Percentiles rank a stretch among this genome's conserved stretches.
phyloP scores from a whole-genome alignment of 2,329 filamentous ascomycete genomes.

The Stenocarpella maydis region DNA sequence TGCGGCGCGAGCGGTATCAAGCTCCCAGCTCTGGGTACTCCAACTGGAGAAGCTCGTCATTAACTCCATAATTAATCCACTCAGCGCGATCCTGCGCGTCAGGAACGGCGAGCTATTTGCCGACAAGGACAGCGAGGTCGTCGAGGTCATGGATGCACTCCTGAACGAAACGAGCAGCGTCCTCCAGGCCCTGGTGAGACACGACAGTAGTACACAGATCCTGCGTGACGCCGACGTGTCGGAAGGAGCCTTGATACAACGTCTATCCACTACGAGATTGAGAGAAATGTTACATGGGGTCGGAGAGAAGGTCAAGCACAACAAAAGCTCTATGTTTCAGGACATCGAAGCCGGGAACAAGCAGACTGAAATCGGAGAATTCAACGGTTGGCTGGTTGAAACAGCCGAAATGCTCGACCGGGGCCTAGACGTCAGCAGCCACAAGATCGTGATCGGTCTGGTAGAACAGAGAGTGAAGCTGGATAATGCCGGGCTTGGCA shows the following conservation, averaged over 20 bases:
- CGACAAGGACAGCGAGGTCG: slow-evolving; percentile 58
- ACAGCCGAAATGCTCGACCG: slow-evolving; percentile 39
- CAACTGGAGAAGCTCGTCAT: slow-evolving; percentile 89
- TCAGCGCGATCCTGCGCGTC: slow-evolving; percentile 81
- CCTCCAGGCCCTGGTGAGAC: slow-evolving; percentile 72
- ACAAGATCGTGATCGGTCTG: slow-evolving; percentile 39
- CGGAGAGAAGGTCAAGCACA: slow-evolving; percentile 58
- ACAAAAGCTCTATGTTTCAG: slow-evolving; percentile 70
- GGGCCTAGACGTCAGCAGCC: slow-evolving; percentile 35
- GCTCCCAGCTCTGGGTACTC: slow-evolving; percentile 58
- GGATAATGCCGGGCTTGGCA: slow-evolving; percentile 32
- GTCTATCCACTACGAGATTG: slow-evolving; percentile 55
- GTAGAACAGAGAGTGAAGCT: slow-evolving; percentile 37
- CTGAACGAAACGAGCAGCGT: slow-evolving; percentile 78
- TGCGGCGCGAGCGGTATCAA: slow-evolving; percentile 48
- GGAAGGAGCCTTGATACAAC: slow-evolving; percentile 42
- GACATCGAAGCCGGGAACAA: slow-evolving; percentile 61
- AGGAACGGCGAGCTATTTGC: slow-evolving; percentile 81
- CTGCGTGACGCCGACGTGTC: slow-evolving; percentile 39
- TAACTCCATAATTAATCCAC: slow-evolving; percentile 82
- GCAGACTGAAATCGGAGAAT: slow-evolving; percentile 63
- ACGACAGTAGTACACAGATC: slow-evolving; percentile 57
- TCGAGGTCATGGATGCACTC: slow-evolving; percentile 71
- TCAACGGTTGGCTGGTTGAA: slow-evolving; percentile 64
- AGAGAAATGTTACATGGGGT: slow-evolving; percentile 56